Percentiles rank a stretch among this genome's conserved stretches.
Conservation (phyloP, 2,329 filamentous ascomycete genomes). For the Dactylellina sp. region DNA sequence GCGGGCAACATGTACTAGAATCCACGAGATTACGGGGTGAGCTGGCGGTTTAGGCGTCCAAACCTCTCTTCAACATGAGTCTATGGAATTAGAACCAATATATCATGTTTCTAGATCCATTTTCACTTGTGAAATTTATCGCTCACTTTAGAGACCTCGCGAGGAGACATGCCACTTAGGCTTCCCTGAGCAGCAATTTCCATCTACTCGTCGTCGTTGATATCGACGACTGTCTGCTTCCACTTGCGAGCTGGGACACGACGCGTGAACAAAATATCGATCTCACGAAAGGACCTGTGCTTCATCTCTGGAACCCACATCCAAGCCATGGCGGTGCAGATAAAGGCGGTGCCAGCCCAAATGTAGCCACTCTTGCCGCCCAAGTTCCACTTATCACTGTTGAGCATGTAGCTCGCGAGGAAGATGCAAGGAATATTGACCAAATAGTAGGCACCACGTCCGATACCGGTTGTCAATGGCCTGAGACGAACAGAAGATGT, state of each 20-base stretch:
- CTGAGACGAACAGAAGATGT: constrained; percentile 66
- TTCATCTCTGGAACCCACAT: constrained; percentile 67
- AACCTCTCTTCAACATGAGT: no score
- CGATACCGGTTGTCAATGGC: constrained; percentile 67
- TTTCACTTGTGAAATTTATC: constrained; percentile 17
- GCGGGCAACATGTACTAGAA: no score
- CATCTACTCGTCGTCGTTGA: constrained; percentile 73
- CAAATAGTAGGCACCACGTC: constrained; percentile 68
- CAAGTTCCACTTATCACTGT: constrained; percentile 36
- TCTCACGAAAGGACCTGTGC: constrained; percentile 56
- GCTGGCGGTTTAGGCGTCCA: no score
- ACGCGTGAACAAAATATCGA: constrained; percentile 39
- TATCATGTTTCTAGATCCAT: no score
- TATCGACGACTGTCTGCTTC: constrained; percentile 70
- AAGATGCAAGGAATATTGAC: constrained; percentile 66
- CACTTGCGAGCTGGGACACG: constrained; percentile 61
- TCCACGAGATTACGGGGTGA: no score
- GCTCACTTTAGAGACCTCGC: constrained; percentile 5
- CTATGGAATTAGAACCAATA: no score
- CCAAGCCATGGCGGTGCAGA: constrained; percentile 64
- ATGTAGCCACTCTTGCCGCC: constrained; percentile 63
- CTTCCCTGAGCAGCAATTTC: constrained; percentile 31
- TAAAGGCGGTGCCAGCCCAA: constrained; percentile 63
- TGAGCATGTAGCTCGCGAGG: constrained; percentile 63
- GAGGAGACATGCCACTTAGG: constrained; percentile 11